A percentile compares a stretch with the other conserved stretches of the same genome.
These are phyloP conservation scores for Scleromitrula shiraiana DNA, from an alignment of 2,329 filamentous ascomycete species.

Conservation along the genomic window DNA sequence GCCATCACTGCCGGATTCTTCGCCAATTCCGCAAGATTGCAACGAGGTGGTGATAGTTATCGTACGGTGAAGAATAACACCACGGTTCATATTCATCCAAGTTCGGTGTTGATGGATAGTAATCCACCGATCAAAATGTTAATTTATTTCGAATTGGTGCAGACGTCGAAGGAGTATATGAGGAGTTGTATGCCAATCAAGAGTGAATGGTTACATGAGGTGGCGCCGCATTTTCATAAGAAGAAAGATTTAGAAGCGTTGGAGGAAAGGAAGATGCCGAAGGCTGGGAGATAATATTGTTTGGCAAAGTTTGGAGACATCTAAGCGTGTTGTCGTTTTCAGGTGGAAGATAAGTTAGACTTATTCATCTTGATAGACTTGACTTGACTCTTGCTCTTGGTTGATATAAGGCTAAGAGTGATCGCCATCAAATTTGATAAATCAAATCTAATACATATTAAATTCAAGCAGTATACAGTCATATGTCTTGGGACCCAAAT, in stretches of 20 bases:
- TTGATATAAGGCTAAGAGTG: too few species aligned
- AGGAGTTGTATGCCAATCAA: constrained; percentile 78
- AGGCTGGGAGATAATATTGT: constrained; percentile 27
- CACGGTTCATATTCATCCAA: constrained; percentile 87
- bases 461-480: too few species aligned
- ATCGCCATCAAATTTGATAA: too few species aligned
- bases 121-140: constrained; percentile 75
- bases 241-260: constrained; percentile 79
- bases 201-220: constrained; percentile 75
- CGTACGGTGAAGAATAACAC: constrained; percentile 85
- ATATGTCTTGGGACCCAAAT: too few species aligned
- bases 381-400: too few species aligned
- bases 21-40: constrained; percentile 78
- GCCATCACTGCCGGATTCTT: constrained; percentile 91
- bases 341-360: too few species aligned
- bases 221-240: constrained; percentile 93
- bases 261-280: constrained; percentile 71
- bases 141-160: constrained; percentile 76
- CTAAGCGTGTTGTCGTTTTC: too few species aligned
- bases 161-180: constrained; percentile 90
- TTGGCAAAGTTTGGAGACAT: too few species aligned
- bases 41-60: constrained; percentile 79
- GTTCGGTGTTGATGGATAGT: constrained; percentile 67
- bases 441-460: too few species aligned
- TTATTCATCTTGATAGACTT: too few species aligned